phyloP scores from a whole-genome alignment of 2,329 filamentous ascomycete genomes.

The Neofusicoccum sp. region DNA sequence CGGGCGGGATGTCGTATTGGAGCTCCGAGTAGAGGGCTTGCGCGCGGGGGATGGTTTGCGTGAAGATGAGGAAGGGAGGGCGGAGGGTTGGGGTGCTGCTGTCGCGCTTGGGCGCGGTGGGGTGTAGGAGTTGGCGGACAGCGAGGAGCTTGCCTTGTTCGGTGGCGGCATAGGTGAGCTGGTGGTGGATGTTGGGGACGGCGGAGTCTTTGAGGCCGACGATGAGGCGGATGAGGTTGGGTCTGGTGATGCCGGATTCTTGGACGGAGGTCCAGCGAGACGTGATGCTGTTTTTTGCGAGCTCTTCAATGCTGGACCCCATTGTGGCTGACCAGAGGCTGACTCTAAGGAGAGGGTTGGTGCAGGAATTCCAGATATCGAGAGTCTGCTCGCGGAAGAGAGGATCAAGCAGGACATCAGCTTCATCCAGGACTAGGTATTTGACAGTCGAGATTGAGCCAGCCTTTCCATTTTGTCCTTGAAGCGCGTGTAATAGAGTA shows the following conservation, averaged over 20 bases:
- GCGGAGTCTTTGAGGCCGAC: conserved; percentile 97
- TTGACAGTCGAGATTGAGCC: conserved; percentile 64
- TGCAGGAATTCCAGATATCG: conserved; percentile 77
- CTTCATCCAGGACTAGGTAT: conserved; percentile 84
- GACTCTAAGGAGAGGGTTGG: conserved; percentile 65
- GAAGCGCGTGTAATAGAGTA: conserved; percentile 71
- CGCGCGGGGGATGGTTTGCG: conserved; percentile 90
- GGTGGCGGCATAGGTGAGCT: conserved; percentile 84
- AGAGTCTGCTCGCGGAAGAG: conserved; percentile 88
- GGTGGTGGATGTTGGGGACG: conserved; percentile 87
- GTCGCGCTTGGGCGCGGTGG: conserved; percentile 56
- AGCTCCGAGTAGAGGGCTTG: conserved; percentile 85
- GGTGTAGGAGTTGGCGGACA: conserved; percentile 83
- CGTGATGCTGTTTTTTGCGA: conserved; percentile 67
- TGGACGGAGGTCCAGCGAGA: conserved; percentile 33
- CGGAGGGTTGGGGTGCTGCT: conserved; percentile 55
- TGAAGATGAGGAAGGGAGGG: conserved; percentile 92
- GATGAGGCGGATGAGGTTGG: conserved; percentile 73
- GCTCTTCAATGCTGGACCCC: conserved; percentile 83
- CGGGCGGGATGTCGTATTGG: conserved; percentile 87
- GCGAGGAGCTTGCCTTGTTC: conserved; percentile 93
- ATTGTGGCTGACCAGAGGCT: conserved; percentile 97
- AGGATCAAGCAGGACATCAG: conserved; percentile 87
- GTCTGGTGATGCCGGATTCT: conserved; percentile 32
- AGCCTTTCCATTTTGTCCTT: conserved; percentile 45